Base-by-base conservation (phyloP, 306 rosid species). In the Vigna reflexopilosa region DNA sequence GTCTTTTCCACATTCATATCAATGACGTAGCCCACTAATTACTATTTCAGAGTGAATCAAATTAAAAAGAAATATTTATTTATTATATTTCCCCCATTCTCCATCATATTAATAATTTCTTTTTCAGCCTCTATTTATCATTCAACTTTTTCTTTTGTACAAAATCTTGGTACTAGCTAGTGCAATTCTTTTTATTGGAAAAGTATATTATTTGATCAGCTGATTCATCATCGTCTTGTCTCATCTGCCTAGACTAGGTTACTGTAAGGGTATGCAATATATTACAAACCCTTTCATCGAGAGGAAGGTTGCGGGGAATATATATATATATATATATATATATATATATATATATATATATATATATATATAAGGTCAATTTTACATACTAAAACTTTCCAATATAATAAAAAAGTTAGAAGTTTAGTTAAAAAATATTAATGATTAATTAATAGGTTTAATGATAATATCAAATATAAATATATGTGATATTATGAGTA, bases 211-310 rank as follows among this genome's bases (percentile, higher is more conserved):
- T 40, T 56, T 28, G 14, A 58, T 22, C 28, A 16, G 68, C 45
- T 45, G 58, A 59, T 45, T 57, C 70, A 73, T 57, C 70, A 44
- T 42, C 28, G 3, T 26, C 16, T 45, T 52, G 56, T 44, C 44
- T 57, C 45, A 63, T 34, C 26, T 17, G 30, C 48, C 58, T 74
- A 76, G 80, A 65, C 4, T 76, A 76, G 72, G 72, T 64, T 1
- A 34, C 40, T 34, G 51, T 36, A 47, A 76, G 80, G 65, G 50
- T 76, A 76, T 64, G 72, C 73, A 54, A 40, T 40, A 55, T 12
- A 26, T 63, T 49, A 52, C 20, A 50, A 64, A 50, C 40, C 52
- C 20, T 22, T 47, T 76, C 5, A 72, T 72, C 54, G 22, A 55
- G 42, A 36, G 0, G 26, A 57, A 24, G 58, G 2, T 44, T 44